Evolutionary conservation across 257 asterid species (phyloP).

Genomic region (Solanum neorickii): DNA sequence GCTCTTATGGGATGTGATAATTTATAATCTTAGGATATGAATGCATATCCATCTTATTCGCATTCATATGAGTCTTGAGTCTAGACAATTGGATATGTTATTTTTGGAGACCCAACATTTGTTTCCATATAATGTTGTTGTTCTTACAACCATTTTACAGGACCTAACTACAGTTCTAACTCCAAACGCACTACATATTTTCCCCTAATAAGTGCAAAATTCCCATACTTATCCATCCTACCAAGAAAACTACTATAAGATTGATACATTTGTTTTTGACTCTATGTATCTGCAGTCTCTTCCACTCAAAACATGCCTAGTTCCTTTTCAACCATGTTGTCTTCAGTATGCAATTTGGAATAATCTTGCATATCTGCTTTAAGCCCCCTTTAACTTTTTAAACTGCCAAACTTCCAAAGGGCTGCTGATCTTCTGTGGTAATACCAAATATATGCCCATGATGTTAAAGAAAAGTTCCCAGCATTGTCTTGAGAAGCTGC

Average conservation of each 20-base stretch:
- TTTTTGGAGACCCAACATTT: neutral
- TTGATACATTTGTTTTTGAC: neutral
- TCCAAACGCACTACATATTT: neutral
- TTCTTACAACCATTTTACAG: neutral
- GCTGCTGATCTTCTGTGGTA: neutral
- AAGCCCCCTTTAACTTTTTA: neutral
- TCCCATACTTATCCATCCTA: neutral
- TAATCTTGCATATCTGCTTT: neutral
- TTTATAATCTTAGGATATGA: neutral
- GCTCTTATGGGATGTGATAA: neutral
- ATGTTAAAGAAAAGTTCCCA: neutral
- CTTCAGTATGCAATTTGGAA: neutral
- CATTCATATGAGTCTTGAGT: neutral
- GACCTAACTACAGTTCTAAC: neutral
- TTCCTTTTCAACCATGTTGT: neutral
- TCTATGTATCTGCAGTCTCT: neutral
- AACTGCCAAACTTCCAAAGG: neutral
- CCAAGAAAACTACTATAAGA: neutral
- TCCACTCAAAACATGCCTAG: neutral
- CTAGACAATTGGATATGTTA: neutral
- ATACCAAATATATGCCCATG: neutral
- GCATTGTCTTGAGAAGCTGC: neutral
- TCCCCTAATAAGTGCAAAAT: neutral
- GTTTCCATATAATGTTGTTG: neutral
- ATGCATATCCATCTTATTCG: neutral